Conservation (phyloP, 148 eudicot species). For the Beta vulgaris region DNA sequence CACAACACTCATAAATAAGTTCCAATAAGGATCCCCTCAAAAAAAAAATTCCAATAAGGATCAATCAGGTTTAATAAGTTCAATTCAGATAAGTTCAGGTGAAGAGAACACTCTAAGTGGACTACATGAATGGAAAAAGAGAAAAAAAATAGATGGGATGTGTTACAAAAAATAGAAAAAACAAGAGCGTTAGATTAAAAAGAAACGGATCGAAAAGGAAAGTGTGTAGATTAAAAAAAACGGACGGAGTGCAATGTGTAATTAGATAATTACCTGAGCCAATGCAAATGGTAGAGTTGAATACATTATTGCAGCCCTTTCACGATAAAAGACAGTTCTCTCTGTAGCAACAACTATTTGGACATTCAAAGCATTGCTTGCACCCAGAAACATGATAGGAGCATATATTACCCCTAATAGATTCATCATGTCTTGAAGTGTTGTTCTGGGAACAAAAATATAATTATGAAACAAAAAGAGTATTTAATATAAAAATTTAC, state of each 20-base stretch:
- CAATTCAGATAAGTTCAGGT: too few relatives aligned
- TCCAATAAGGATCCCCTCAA: too few relatives aligned
- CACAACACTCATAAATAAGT: too few relatives aligned
- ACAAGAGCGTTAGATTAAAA: too few relatives aligned
- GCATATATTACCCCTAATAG: constrained; percentile 52
- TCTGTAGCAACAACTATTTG: constrained; percentile 49
- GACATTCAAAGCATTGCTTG: constrained; percentile 39
- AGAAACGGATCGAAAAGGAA: too few relatives aligned
- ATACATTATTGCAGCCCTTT: constrained; percentile 73
- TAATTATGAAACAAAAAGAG: background rate
- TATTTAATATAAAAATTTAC: too few relatives aligned
- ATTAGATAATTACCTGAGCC: constrained; percentile 46
- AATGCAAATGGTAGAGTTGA: constrained; percentile 66
- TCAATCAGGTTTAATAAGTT: too few relatives aligned
- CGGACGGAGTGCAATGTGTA: background rate
- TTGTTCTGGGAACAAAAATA: constrained; percentile 29
- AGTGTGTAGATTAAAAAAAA: too few relatives aligned
- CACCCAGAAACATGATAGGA: constrained; percentile 55
- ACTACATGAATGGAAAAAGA: background rate
- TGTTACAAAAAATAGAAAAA: too few relatives aligned
- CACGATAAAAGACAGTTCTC: constrained; percentile 69
- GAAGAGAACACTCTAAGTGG: too few relatives aligned
- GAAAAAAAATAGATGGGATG: background rate
- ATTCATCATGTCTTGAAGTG: constrained; percentile 53
- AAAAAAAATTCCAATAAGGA: too few relatives aligned